phyloP scores from a whole-genome alignment of 306 rosid genomes.

The Prunus dulcis region DNA sequence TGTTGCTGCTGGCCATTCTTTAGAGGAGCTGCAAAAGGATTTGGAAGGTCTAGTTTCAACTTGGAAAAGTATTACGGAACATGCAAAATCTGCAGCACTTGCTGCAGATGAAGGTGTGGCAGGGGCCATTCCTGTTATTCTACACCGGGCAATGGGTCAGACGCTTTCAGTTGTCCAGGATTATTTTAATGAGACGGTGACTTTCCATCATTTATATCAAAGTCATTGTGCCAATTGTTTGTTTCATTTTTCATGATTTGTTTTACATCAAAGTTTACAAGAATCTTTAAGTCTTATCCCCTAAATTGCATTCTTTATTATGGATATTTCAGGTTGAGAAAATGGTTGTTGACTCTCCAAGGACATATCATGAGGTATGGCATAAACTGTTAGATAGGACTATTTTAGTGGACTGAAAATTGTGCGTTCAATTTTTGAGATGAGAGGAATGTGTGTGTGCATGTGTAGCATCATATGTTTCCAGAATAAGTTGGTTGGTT shows the following conservation, averaged over 20 bases:
- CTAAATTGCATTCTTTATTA: conserved; percentile 28
- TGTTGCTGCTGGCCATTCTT: conserved; percentile 89
- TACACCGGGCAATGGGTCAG: conserved; percentile 94
- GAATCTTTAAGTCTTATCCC: conserved; percentile 10
- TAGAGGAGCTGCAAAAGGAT: conserved; percentile 88
- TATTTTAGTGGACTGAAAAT: neutral
- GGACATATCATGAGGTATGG: conserved; percentile 93
- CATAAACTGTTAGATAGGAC: neutral
- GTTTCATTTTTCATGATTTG: neutral
- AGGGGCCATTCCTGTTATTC: conserved; percentile 87
- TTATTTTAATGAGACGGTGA: conserved; percentile 79
- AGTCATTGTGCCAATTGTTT: neutral
- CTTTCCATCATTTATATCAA: conserved; percentile 17
- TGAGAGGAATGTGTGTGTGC: conserved; percentile 2
- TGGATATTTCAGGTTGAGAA: conserved; percentile 62
- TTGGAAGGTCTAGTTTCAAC: conserved; percentile 77
- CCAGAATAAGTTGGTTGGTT: neutral
- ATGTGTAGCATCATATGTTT: neutral
- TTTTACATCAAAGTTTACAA: neutral
- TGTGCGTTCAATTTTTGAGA: neutral
- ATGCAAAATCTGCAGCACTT: conserved; percentile 89
- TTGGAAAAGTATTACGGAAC: conserved; percentile 81
- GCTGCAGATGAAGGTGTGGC: conserved; percentile 98
- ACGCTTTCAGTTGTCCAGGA: conserved; percentile 98
- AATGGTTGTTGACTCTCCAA: conserved; percentile 91